These are phyloP conservation scores for Chrysosporium keratinophilum DNA, from an alignment of 2,329 filamentous ascomycete species.

Conservation along the genomic window DNA sequence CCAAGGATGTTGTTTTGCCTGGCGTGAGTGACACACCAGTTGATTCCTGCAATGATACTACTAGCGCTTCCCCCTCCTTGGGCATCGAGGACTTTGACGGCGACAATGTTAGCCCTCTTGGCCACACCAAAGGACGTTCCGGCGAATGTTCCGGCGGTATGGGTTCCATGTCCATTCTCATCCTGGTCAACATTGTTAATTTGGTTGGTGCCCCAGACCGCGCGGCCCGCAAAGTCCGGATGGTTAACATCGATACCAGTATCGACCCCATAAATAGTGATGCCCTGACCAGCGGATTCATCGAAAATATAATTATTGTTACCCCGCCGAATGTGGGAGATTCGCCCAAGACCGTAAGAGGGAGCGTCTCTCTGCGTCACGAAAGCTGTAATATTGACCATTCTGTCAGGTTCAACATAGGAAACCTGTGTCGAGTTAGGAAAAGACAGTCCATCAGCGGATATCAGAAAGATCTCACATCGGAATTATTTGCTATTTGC, in stretches of 20 bases:
- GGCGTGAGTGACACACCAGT: constrained; percentile 29
- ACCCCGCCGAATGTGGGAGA: constrained; percentile 23
- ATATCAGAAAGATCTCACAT: neutral
- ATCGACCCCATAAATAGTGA: constrained; percentile 32
- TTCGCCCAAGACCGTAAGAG: constrained; percentile 29
- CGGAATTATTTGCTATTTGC: constrained; percentile 6
- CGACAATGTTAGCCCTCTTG: constrained; percentile 31
- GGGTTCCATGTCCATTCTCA: constrained; percentile 32
- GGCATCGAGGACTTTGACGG: constrained; percentile 42
- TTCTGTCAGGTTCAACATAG: constrained; percentile 15
- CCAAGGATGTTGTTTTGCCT: constrained; percentile 20
- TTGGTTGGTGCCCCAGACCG: constrained; percentile 28
- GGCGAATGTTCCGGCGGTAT: constrained; percentile 31
- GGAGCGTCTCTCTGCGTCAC: constrained; percentile 17
- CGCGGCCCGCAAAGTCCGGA: constrained; percentile 30
- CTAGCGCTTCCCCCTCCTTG: constrained; percentile 38
- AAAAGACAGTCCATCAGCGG: neutral
- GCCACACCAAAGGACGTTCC: constrained; percentile 29
- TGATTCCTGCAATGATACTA: constrained; percentile 43
- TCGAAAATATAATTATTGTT: constrained; percentile 30
- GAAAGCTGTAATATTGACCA: constrained; percentile 5
- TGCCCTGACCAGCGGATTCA: constrained; percentile 26
- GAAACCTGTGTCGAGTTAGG: constrained; percentile 12
- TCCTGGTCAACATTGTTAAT: constrained; percentile 17
- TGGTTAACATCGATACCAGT: constrained; percentile 30